Evolutionary conservation across 23 red algal species (phyloP).

Genomic region (Cyanidioschyzon merolae): DNA sequence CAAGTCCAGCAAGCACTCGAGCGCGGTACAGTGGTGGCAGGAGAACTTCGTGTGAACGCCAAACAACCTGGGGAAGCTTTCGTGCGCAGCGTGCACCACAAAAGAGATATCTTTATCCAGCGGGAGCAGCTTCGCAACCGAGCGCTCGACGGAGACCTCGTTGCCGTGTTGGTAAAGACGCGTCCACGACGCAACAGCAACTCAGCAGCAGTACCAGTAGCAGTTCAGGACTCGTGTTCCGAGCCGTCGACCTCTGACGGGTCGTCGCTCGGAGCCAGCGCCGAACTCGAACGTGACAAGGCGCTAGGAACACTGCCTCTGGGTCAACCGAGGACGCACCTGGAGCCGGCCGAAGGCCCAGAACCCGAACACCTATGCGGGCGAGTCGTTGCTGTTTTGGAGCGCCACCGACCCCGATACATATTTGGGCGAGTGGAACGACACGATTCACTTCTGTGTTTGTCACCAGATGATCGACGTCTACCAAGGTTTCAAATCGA

Average conservation of each 20-base stretch:
- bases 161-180: not conserved
- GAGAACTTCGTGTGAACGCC: constrained; percentile 4
- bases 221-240: too few species aligned
- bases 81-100: not conserved
- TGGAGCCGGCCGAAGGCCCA: not conserved
- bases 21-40: not conserved
- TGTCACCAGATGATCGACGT: not conserved
- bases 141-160: constrained; percentile 10
- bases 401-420: not conserved
- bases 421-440: not conserved
- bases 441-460: not conserved
- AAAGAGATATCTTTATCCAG: not conserved
- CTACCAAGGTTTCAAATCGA: not conserved
- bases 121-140: not conserved
- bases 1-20: not conserved
- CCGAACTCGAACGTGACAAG: too few species aligned
- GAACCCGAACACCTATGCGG: not conserved
- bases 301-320: too few species aligned
- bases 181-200: too few species aligned
- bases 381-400: not conserved
- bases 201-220: too few species aligned
- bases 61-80: not conserved
- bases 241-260: too few species aligned
- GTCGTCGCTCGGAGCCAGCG: too few species aligned
- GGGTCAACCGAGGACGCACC: not conserved